These are phyloP conservation scores for Skeletonema tropicum DNA, from an alignment of 108 stramenopile species.

Conservation along the genomic window DNA sequence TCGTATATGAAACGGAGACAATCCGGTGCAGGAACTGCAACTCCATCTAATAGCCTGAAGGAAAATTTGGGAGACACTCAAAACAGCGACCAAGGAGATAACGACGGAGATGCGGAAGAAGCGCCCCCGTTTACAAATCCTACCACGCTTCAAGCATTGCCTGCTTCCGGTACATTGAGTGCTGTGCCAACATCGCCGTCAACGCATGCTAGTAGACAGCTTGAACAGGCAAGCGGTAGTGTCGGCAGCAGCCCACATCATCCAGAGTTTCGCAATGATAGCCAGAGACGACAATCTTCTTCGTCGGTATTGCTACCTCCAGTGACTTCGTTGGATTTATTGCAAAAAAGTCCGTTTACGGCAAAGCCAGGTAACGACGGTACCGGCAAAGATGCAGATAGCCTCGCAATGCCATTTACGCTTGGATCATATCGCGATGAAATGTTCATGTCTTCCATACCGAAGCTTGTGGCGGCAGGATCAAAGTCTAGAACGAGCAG, in stretches of 20 bases:
- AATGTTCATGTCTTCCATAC: slow-evolving; percentile 36
- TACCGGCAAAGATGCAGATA: slow-evolving; percentile 14
- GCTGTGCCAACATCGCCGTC: slow-evolving; percentile 11
- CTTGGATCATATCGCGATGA: slow-evolving; percentile 41
- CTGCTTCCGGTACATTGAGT: neutral
- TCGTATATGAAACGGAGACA: slow-evolving; percentile 18
- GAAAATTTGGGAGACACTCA: slow-evolving; percentile 7
- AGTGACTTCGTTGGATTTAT: slow-evolving; percentile 40
- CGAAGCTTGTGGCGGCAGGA: slow-evolving; percentile 33
- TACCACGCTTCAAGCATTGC: slow-evolving; percentile 17
- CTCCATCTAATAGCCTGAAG: slow-evolving; percentile 2
- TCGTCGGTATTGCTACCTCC: slow-evolving; percentile 44
- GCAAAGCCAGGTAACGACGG: neutral
- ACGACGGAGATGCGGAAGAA: slow-evolving; percentile 3
- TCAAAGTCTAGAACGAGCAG: slow-evolving; percentile 28
- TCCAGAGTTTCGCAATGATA: slow-evolving; percentile 7
- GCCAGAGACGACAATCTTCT: slow-evolving; percentile 29
- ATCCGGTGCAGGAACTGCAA: neutral
- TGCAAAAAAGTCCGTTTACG: slow-evolving; percentile 47
- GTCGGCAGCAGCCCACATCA: slow-evolving; percentile 10
- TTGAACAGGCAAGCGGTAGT: slow-evolving; percentile 6
- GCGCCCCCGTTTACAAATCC: slow-evolving; percentile 37
- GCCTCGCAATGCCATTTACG: slow-evolving; percentile 16
- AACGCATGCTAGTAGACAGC: neutral
- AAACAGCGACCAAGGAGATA: neutral